Evolutionary conservation across 495 filamentous ascomycete genomes (phyloP).

Genomic region (Sordaria brevicollis): DNA sequence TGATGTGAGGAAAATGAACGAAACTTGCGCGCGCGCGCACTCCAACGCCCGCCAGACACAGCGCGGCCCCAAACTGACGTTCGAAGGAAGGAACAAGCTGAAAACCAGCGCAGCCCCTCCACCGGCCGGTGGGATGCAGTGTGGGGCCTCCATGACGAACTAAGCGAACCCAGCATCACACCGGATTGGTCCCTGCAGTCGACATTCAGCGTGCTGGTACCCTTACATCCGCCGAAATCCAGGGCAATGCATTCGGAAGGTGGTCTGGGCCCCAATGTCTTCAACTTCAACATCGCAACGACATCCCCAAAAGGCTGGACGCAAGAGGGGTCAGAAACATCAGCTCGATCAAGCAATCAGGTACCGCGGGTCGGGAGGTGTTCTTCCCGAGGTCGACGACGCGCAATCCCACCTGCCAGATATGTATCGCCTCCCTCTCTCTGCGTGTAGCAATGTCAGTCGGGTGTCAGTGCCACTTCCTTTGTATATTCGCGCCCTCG

Average conservation of each 20-base stretch:
- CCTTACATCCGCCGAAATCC: neutral
- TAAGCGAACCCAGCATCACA: neutral
- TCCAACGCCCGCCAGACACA: neutral
- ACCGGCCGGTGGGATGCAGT: neutral
- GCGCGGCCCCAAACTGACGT: neutral
- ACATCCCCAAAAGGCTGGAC: neutral
- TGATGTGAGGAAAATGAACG: neutral
- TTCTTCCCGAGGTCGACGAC: neutral
- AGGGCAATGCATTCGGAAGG: neutral
- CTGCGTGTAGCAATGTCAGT: neutral
- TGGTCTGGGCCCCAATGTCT: neutral
- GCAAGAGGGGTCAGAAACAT: no score
- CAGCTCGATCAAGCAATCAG: neutral
- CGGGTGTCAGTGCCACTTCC: neutral
- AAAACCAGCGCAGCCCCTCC: neutral
- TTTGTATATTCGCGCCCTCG: neutral
- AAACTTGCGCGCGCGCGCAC: neutral
- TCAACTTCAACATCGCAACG: neutral
- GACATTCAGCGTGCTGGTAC: neutral
- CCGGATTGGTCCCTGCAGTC: neutral
- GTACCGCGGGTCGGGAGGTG: neutral
- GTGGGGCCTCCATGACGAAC: neutral
- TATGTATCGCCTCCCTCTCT: neutral
- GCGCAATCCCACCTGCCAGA: neutral
- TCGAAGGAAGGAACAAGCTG: neutral